Conservation (phyloP, 768 basidiomycete genomes). For the Boletus vermiculosoides region DNA sequence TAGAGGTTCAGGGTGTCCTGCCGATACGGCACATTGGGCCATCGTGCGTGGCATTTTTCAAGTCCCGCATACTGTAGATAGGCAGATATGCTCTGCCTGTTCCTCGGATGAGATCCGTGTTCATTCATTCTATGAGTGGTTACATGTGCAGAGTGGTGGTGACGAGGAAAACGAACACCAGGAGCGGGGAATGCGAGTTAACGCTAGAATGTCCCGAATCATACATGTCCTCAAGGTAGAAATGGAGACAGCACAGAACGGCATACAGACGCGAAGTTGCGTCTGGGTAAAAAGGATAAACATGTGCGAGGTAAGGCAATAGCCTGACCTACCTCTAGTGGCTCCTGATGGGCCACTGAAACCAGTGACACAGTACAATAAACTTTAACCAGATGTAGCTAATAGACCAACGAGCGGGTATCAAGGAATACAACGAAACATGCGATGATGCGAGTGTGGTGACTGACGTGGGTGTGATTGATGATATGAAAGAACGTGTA, state of each 20-base stretch:
- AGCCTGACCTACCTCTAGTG: constrained; percentile 8
- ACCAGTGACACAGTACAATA: constrained; percentile 11
- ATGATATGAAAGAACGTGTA: constrained; percentile 20
- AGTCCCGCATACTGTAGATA: background rate
- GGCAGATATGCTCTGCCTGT: background rate
- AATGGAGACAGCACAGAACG: background rate
- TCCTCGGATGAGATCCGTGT: constrained; percentile 4
- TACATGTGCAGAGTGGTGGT: background rate
- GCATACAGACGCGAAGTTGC: background rate
- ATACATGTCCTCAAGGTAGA: constrained; percentile 2
- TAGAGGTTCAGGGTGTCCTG: background rate
- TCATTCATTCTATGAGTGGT: constrained; percentile 1
- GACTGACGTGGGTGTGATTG: constrained; percentile 13
- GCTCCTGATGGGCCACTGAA: constrained; percentile 6
- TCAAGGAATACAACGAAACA: constrained; percentile 4
- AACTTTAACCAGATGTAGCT: constrained; percentile 8
- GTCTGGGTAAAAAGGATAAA: background rate
- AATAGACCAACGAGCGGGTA: constrained; percentile 9
- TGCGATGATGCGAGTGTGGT: constrained; percentile 16
- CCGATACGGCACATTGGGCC: background rate
- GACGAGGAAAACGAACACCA: background rate
- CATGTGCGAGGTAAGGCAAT: constrained; percentile 1
- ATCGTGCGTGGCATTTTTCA: background rate
- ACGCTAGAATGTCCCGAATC: constrained; percentile 12
- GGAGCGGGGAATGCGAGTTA: background rate